Evolutionary conservation across 768 basidiomycete species (phyloP).

Genomic region (Lactarius hengduanensis): DNA sequence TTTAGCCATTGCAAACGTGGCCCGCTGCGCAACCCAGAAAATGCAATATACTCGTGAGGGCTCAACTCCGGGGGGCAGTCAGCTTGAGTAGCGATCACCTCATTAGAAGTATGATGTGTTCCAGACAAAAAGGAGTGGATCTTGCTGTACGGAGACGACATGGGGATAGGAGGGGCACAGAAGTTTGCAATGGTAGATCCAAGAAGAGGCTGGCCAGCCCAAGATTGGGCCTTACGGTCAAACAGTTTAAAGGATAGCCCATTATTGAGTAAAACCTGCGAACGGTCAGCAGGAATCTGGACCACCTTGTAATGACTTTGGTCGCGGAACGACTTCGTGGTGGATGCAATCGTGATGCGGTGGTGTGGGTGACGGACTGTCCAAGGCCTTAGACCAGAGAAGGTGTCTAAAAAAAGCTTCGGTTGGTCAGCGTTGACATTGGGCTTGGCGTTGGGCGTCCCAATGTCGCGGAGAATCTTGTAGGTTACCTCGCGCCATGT

Average conservation of each 20-base stretch:
- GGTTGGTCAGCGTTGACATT: neutral
- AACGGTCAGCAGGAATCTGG: conserved; percentile 1
- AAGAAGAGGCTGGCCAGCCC: neutral
- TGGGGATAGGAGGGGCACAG: conserved; percentile 4
- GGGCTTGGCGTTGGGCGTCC: neutral
- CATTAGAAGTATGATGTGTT: conserved; percentile 38
- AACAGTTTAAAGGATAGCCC: neutral
- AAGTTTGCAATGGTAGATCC: neutral
- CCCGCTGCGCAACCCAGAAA: conserved; percentile 47
- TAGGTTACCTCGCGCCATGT: neutral
- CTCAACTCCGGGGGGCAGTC: conserved; percentile 42
- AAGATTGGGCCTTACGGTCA: neutral
- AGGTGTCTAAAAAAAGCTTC: neutral
- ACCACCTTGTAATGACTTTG: neutral
- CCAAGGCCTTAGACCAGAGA: conserved; percentile 12
- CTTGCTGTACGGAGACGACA: conserved; percentile 4
- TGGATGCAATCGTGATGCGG: conserved; percentile 12
- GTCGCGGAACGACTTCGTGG: conserved; percentile 7
- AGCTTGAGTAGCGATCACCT: conserved; percentile 42
- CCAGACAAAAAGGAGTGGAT: neutral
- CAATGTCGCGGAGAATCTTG: neutral
- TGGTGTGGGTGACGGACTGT: neutral
- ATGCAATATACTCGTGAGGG: conserved; percentile 48
- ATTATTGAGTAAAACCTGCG: conserved; percentile 1
- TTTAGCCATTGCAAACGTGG: conserved; percentile 49